Evolutionary conservation across 176 grass and related monocot genomes (phyloP).

Genomic region (Zea luxurians): DNA sequence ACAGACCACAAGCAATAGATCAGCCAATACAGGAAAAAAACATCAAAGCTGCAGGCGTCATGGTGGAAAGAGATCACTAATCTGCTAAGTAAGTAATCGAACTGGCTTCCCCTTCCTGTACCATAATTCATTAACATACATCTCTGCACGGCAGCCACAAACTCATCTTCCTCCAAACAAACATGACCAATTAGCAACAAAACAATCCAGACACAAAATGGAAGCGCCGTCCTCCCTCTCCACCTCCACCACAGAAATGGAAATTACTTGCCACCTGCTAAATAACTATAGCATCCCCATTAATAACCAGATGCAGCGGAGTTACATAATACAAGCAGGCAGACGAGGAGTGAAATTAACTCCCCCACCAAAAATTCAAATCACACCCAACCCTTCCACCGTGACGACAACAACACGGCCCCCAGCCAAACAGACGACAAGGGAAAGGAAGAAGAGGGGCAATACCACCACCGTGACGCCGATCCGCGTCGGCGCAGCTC

Average conservation of each 20-base stretch:
- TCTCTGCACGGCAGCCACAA: background rate
- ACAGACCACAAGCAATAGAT: background rate
- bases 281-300: background rate
- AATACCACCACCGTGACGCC: conserved; percentile 43
- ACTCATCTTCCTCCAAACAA: background rate
- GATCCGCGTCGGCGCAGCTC: conserved; percentile 40
- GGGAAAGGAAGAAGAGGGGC: background rate
- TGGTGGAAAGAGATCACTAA: background rate
- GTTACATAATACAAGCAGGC: background rate
- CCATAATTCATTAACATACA: conserved; percentile 13
- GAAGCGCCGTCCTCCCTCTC: background rate
- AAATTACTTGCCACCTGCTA: conserved; percentile 1
- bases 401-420: background rate
- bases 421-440: background rate
- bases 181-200: background rate
- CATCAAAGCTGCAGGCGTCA: background rate
- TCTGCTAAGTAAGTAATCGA: background rate
- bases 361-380: background rate
- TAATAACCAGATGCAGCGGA: background rate
- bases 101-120: background rate
- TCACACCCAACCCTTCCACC: background rate
- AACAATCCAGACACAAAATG: too few relatives aligned
- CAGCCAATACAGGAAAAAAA: background rate
- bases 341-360: conserved; percentile 26
- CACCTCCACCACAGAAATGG: background rate